Percentiles rank a stretch among this genome's conserved stretches.
phyloP scores from a whole-genome alignment of 768 basidiomycete species.

The Saitozyma podzolica region DNA sequence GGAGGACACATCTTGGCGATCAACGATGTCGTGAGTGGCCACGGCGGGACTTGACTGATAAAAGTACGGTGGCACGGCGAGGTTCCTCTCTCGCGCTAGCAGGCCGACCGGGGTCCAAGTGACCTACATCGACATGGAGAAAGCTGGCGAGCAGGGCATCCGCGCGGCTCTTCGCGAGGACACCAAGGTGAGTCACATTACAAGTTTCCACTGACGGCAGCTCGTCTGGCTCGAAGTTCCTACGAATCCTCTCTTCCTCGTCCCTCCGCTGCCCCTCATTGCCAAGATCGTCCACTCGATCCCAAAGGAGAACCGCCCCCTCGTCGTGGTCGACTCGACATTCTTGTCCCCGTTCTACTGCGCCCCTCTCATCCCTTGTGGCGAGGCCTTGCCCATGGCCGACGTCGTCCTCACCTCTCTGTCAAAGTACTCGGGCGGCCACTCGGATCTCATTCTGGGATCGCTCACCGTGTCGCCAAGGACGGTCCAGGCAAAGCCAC shows the following conservation, averaged over 20 bases:
- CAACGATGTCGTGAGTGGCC: constrained; percentile 66
- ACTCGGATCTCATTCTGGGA: constrained; percentile 91
- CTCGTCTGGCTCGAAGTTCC: constrained; percentile 93
- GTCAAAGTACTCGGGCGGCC: constrained; percentile 88
- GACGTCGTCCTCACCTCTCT: constrained; percentile 73
- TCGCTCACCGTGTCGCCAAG: constrained; percentile 59
- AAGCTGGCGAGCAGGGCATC: constrained; percentile 65
- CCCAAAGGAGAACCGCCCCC: constrained; percentile 56
- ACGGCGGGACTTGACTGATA: constrained; percentile 1
- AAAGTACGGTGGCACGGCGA: constrained; percentile 81
- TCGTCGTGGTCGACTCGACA: constrained; percentile 90
- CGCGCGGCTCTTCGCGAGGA: constrained; percentile 68
- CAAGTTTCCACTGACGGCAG: constrained; percentile 53
- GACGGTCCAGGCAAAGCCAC: constrained; percentile 33
- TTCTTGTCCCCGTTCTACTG: constrained; percentile 90
- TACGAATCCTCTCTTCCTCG: constrained; percentile 87
- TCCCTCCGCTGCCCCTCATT: constrained; percentile 77
- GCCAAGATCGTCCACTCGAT: constrained; percentile 66
- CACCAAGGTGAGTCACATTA: constrained; percentile 66
- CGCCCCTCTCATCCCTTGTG: constrained; percentile 66
- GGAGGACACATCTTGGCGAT: constrained; percentile 80
- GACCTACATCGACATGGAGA: constrained; percentile 79
- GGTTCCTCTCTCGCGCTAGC: constrained; percentile 53
- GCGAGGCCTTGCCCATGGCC: constrained; percentile 59
- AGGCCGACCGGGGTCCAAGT: constrained; percentile 55